Evolutionary conservation across 768 basidiomycete genomes (phyloP).

Genomic region (Podaxis sp.): DNA sequence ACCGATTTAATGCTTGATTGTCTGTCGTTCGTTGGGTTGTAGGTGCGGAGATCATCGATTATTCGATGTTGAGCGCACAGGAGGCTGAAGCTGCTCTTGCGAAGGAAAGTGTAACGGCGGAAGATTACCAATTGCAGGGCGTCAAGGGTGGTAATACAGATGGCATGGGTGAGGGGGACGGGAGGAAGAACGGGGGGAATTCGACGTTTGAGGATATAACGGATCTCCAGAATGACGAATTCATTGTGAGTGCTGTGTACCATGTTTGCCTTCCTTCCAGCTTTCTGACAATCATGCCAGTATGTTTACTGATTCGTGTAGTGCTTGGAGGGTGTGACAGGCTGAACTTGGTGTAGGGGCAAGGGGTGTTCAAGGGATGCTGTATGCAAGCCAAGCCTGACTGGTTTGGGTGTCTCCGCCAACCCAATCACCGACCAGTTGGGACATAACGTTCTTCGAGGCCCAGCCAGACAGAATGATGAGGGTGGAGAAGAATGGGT

Average conservation of each 20-base stretch:
- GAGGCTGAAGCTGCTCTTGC: constrained; percentile 3
- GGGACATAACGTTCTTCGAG: constrained; percentile 63
- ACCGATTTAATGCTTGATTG: no score
- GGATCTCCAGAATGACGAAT: constrained; percentile 27
- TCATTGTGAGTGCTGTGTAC: constrained; percentile 21
- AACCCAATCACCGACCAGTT: constrained; percentile 66
- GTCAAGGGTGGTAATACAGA: background rate
- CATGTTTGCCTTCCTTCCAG: background rate
- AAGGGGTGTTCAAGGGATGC: constrained; percentile 55
- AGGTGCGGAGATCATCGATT: constrained; percentile 21
- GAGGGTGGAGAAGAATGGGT: constrained; percentile 72
- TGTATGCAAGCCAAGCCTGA: constrained; percentile 81
- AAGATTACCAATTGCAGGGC: background rate
- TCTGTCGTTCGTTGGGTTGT: background rate
- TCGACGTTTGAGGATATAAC: constrained; percentile 25
- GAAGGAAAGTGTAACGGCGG: background rate
- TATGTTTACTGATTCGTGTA: background rate
- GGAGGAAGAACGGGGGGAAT: constrained; percentile 14
- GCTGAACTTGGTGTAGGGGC: no score
- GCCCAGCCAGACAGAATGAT: constrained; percentile 76
- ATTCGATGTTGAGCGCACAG: constrained; percentile 19
- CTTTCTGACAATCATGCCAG: background rate
- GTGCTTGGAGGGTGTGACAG: no score
- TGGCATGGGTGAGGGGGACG: constrained; percentile 2
- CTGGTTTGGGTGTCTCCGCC: constrained; percentile 54